Conservation (phyloP, 768 basidiomycete genomes). For the Vishniacozyma victoriae region DNA sequence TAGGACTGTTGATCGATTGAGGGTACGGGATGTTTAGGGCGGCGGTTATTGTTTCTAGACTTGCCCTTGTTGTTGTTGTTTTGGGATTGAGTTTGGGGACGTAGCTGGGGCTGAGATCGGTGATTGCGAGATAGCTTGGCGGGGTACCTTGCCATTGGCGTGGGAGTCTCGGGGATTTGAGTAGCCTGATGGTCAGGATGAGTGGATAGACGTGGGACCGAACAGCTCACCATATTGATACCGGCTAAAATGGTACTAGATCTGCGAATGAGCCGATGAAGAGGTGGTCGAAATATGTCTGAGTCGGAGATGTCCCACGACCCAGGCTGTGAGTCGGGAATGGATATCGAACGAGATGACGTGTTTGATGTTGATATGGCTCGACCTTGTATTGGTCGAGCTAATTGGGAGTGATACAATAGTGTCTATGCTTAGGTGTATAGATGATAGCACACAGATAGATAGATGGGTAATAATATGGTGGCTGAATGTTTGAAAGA, state of each 20-base stretch:
- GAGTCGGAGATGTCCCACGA: too few relatives aligned
- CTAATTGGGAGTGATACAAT: too few relatives aligned
- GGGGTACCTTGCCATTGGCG: background rate
- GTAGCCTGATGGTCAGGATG: background rate
- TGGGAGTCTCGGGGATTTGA: background rate
- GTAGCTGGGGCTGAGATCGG: background rate
- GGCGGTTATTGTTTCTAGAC: background rate
- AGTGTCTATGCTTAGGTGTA: too few relatives aligned
- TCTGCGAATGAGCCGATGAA: background rate
- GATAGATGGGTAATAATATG: too few relatives aligned
- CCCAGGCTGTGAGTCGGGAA: too few relatives aligned
- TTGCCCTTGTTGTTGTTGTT: background rate
- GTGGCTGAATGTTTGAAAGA: background rate
- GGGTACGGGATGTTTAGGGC: conserved; percentile 5
- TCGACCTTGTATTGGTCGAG: too few relatives aligned
- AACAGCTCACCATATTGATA: background rate
- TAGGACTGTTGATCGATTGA: conserved; percentile 10
- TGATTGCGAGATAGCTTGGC: background rate
- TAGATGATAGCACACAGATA: too few relatives aligned
- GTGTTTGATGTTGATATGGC: too few relatives aligned
- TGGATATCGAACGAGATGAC: too few relatives aligned
- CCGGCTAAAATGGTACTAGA: background rate
- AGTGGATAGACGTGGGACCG: background rate
- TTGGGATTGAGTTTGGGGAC: background rate
- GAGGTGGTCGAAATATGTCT: too few relatives aligned